These are phyloP conservation scores for Trichoderma sp. DNA, from an alignment of 2,329 filamentous ascomycete species.

Conservation along the genomic window DNA sequence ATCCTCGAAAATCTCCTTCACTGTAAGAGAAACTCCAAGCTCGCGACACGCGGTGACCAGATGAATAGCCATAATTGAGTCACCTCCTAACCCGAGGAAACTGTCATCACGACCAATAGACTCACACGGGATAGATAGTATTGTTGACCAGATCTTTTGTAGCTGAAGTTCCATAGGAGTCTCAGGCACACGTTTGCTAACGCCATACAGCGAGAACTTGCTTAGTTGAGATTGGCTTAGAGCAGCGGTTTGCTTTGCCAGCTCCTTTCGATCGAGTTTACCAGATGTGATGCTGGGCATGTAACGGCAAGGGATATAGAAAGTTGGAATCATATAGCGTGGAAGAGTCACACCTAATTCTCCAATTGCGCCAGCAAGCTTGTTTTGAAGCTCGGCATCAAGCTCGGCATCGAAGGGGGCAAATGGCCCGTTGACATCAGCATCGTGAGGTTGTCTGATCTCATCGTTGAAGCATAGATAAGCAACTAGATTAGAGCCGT, in stretches of 20 bases:
- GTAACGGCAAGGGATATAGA: slow-evolving; percentile 22
- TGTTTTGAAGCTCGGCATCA: slow-evolving; percentile 12
- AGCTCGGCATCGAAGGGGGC: background rate
- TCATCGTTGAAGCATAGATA: slow-evolving; percentile 16
- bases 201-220: background rate
- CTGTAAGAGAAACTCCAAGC: slow-evolving; percentile 16
- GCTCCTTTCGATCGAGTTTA: slow-evolving; percentile 21
- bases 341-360: slow-evolving; percentile 18
- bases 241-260: background rate
- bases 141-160: slow-evolving; percentile 20
- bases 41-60: slow-evolving; percentile 10
- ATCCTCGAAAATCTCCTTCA: slow-evolving; percentile 16
- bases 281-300: slow-evolving; percentile 22
- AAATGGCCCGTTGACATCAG: slow-evolving; percentile 18
- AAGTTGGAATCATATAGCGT: slow-evolving; percentile 24
- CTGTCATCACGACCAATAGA: slow-evolving; percentile 20
- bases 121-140: slow-evolving; percentile 7
- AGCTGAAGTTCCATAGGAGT: slow-evolving; percentile 8
- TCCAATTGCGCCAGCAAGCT: slow-evolving; percentile 20
- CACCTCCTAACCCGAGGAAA: slow-evolving; percentile 28
- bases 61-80: slow-evolving; percentile 33
- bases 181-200: background rate
- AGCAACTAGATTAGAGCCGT: background rate
- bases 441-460: background rate
- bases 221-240: background rate